phyloP scores from a whole-genome alignment of 2,329 filamentous ascomycete species.

The Fusarium verrucosum region DNA sequence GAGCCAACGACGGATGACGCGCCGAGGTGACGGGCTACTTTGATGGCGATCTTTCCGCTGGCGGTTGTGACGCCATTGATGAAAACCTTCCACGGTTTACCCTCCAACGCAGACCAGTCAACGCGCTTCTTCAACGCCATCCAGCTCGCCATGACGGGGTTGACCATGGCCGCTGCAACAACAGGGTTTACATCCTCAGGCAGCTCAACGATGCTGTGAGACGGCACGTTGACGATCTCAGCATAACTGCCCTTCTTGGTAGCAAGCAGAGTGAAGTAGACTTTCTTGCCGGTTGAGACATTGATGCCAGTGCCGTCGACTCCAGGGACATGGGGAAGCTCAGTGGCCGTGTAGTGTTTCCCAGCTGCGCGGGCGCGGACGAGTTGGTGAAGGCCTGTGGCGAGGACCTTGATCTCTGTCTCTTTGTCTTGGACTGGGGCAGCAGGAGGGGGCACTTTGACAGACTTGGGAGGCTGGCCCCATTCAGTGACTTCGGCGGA shows the following conservation, averaged over 20 bases:
- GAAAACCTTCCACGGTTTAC: slow-evolving; percentile 57
- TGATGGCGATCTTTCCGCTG: slow-evolving; percentile 61
- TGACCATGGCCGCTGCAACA: slow-evolving; percentile 62
- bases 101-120: slow-evolving; percentile 38
- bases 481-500: slow-evolving; percentile 54
- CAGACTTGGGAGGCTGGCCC: slow-evolving; percentile 44
- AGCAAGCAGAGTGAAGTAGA: slow-evolving; percentile 57
- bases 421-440: slow-evolving; percentile 48
- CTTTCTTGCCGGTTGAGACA: slow-evolving; percentile 55
- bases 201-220: slow-evolving; percentile 51
- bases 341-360: slow-evolving; percentile 61
- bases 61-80: slow-evolving; percentile 64
- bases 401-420: slow-evolving; percentile 62
- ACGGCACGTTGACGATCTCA: slow-evolving; percentile 59
- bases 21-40: slow-evolving; percentile 58
- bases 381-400: slow-evolving; percentile 62
- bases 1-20: slow-evolving; percentile 62
- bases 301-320: slow-evolving; percentile 62
- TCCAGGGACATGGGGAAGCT: slow-evolving; percentile 62
- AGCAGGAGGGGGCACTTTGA: slow-evolving; percentile 49
- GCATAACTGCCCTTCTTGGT: slow-evolving; percentile 56
- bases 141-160: slow-evolving; percentile 66
- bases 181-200: slow-evolving; percentile 57
- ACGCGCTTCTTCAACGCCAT: slow-evolving; percentile 63
- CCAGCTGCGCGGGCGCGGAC: slow-evolving; percentile 63